A percentile compares a stretch with the other conserved stretches of the same genome.
Conservation (phyloP, 176 grass and related monocot species). For the Dendrocalamus sinicus region DNA sequence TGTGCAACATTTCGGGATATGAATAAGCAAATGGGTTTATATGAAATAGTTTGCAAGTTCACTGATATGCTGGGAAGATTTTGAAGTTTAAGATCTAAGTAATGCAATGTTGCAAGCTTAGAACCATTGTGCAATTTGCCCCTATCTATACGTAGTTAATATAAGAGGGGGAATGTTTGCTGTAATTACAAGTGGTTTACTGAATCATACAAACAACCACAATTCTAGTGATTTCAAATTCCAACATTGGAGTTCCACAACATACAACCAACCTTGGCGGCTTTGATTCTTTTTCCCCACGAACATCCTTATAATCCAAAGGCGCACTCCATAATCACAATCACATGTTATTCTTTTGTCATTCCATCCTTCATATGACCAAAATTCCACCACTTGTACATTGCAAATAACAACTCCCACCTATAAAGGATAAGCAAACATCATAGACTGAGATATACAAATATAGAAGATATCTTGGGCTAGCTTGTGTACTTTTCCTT, state of each 20-base stretch:
- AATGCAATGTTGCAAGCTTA: background rate
- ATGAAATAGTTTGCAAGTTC: too few species aligned
- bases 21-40: too few species aligned
- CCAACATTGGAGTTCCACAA: background rate
- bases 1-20: too few species aligned
- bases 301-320: background rate
- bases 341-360: background rate
- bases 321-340: background rate
- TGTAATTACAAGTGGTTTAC: background rate
- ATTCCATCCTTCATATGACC: background rate
- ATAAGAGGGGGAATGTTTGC: background rate
- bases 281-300: background rate
- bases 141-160: background rate
- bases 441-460: too few species aligned
- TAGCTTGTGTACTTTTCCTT: too few species aligned
- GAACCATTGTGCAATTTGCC: background rate
- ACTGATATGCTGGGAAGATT: too few species aligned
- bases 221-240: background rate
- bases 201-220: background rate
- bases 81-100: too few species aligned
- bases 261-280: too few species aligned
- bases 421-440: too few species aligned
- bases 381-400: background rate
- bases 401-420: too few species aligned
- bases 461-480: too few species aligned